A percentile compares a stretch with the other conserved stretches of the same genome.
Conservation (phyloP, 129 eudicot genomes). For the Artemisia tridentata region DNA sequence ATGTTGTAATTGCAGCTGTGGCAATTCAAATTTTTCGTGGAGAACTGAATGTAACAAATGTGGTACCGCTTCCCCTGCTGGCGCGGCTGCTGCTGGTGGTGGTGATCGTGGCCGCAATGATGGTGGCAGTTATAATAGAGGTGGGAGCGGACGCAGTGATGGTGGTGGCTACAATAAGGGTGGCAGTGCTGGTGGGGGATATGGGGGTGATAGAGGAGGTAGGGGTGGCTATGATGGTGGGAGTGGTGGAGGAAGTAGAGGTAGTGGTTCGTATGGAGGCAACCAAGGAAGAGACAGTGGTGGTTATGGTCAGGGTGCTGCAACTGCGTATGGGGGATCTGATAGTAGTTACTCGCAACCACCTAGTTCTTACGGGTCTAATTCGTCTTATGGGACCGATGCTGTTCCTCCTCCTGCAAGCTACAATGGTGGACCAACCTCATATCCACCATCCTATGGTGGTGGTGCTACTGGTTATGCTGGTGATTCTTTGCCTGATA, state of each 20-base stretch:
- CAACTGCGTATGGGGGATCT: slow-evolving; percentile 59
- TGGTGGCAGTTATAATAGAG: slow-evolving; percentile 38
- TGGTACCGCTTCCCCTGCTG: slow-evolving; percentile 77
- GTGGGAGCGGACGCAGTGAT: slow-evolving; percentile 54
- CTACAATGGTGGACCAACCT: slow-evolving; percentile 78
- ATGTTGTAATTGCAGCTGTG: slow-evolving; percentile 65
- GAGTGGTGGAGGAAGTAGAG: slow-evolving; percentile 50
- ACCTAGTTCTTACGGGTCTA: slow-evolving; percentile 50
- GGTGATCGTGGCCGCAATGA: slow-evolving; percentile 50
- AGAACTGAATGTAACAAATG: slow-evolving; percentile 92
- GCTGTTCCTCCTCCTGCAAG: slow-evolving; percentile 94
- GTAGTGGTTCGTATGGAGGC: slow-evolving; percentile 66
- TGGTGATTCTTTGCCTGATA: slow-evolving; percentile 56
- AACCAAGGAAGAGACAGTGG: slow-evolving; percentile 70
- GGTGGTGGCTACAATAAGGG: slow-evolving; percentile 55
- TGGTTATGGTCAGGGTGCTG: slow-evolving; percentile 64
- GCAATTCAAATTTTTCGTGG: slow-evolving; percentile 92
- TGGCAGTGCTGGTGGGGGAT: slow-evolving; percentile 57
- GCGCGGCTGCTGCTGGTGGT: slow-evolving; percentile 46
- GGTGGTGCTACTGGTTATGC: slow-evolving; percentile 62
- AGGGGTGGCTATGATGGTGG: slow-evolving; percentile 48
- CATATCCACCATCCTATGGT: slow-evolving; percentile 95
- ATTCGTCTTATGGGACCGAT: slow-evolving; percentile 68
- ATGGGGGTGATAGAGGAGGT: slow-evolving; percentile 51
- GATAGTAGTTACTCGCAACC: slow-evolving; percentile 63